Base-by-base conservation (phyloP, 2,329 filamentous ascomycete genomes). In the Pezicula rhizophila region DNA sequence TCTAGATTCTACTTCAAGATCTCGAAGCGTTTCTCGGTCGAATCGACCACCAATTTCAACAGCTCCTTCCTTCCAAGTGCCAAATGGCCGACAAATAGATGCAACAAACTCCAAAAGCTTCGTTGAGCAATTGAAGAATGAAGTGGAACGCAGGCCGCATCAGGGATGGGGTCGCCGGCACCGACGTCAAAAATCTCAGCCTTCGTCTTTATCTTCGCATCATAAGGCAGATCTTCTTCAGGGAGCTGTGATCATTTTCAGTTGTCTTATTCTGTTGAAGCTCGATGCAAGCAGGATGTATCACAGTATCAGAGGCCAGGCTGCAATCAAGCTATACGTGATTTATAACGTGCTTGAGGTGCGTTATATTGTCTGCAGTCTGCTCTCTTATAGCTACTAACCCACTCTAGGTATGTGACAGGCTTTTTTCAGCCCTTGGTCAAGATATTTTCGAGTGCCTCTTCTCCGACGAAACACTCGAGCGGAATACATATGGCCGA, bases 241-340 rank as follows among this genome's bases (percentile, higher is more conserved):
- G 66, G 93, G 93, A 0, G 74, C 89, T 17, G 78, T 99, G 50
- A 92, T 99, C 52, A 79, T 96, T 43, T 83, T 80, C 60, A 96
- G 89, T 62, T 95, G 89, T 59, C 73, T 86, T 45, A 82, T 92
- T 12, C 74, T 99, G 45, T 92, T 96, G 83, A 84, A 81, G 20
- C 85, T 99, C 41, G 95, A 99, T 65, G 93, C 93, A 5, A 96
- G 91, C 64, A 82, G 91, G 45, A 96, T 97, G 89, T 99, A 99
- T 63, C 93, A 99, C 66, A 91, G 91, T 60, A 96, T 99, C 59
- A 85, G 92, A 42, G 93, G 90, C 0, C 93, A 99, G 67, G 92
- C 91, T 2, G 91, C 92, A 7, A 96, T 99, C 70, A 99, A 99
- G 65, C 78, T 99, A 10, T 99, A 99, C 66, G 93, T 99, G 51